These are phyloP conservation scores for Botrytis medusae DNA, from an alignment of 2,329 filamentous ascomycete species.

Conservation along the genomic window DNA sequence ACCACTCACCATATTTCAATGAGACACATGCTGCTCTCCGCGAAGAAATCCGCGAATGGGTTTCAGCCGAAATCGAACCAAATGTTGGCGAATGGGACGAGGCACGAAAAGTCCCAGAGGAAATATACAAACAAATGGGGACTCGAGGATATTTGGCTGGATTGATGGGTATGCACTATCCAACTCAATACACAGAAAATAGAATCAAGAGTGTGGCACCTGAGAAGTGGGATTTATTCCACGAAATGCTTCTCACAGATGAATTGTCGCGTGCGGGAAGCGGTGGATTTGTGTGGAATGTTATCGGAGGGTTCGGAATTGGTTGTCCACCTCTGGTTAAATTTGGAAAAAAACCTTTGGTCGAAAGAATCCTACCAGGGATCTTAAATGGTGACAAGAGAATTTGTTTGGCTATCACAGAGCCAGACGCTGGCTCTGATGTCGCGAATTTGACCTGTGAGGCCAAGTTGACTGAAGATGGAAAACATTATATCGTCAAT, in stretches of 20 bases:
- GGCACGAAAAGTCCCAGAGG: slow-evolving; percentile 81
- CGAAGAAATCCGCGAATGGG: slow-evolving; percentile 87
- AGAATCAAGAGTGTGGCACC: slow-evolving; percentile 74
- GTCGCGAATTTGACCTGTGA: slow-evolving; percentile 95
- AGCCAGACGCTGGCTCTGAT: slow-evolving; percentile 92
- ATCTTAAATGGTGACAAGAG: slow-evolving; percentile 92
- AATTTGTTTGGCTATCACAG: slow-evolving; percentile 95
- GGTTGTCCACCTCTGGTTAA: slow-evolving; percentile 76
- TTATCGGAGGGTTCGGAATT: slow-evolving; percentile 95
- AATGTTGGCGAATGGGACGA: slow-evolving; percentile 97
- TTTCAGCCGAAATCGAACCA: slow-evolving; percentile 85
- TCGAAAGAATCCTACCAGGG: slow-evolving; percentile 79
- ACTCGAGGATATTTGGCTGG: slow-evolving; percentile 91
- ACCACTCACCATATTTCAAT: slow-evolving; percentile 96
- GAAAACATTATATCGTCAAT: slow-evolving; percentile 99
- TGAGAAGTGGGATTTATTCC: slow-evolving; percentile 97
- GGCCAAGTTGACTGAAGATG: slow-evolving; percentile 90
- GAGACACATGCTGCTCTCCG: slow-evolving; percentile 89
- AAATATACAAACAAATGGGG: slow-evolving; percentile 95
- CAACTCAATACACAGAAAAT: slow-evolving; percentile 69
- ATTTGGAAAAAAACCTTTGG: slow-evolving; percentile 44
- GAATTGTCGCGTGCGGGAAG: slow-evolving; percentile 87
- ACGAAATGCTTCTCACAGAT: slow-evolving; percentile 93
- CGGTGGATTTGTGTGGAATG: slow-evolving; percentile 94
- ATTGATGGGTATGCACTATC: slow-evolving; percentile 81